Conservation (phyloP, 1,284 basidiomycete species). For the Stygiomarasmius scandens region DNA sequence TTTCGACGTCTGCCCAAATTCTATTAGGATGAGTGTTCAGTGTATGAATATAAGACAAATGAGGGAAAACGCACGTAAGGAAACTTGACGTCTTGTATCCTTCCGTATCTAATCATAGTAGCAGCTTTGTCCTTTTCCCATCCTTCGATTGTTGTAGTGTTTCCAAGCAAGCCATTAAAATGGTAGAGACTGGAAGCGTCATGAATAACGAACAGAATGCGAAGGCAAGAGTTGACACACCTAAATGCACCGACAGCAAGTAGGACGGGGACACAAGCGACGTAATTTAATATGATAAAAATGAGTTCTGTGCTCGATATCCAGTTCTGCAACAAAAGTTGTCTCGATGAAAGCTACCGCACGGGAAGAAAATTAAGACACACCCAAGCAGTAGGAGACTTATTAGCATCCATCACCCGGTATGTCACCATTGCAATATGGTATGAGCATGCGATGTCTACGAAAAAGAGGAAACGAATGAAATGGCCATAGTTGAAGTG, state of each 20-base stretch:
- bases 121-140: slow-evolving; percentile 98
- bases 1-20: slow-evolving; percentile 79
- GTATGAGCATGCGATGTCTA: slow-evolving; percentile 86
- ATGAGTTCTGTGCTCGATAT: slow-evolving; percentile 74
- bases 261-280: slow-evolving; percentile 83
- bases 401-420: slow-evolving; percentile 55
- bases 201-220: slow-evolving; percentile 10
- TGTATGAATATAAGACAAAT: slow-evolving; percentile 2
- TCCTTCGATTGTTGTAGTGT: slow-evolving; percentile 95
- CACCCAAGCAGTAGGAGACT: slow-evolving; percentile 57
- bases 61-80: slow-evolving; percentile 75
- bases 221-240: slow-evolving; percentile 37
- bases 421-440: slow-evolving; percentile 79
- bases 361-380: not conserved
- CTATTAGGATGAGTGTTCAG: slow-evolving; percentile 39
- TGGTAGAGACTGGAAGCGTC: slow-evolving; percentile 73
- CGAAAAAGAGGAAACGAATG: slow-evolving; percentile 89
- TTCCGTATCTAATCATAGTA: slow-evolving; percentile 82
- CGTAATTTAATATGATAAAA: slow-evolving; percentile 88
- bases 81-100: slow-evolving; percentile 89
- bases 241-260: slow-evolving; percentile 88
- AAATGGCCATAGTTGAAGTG: slow-evolving; percentile 91
- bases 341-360: not conserved
- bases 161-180: slow-evolving; percentile 77
- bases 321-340: slow-evolving; percentile 54